phyloP scores from a whole-genome alignment of 306 rosid genomes.

The Medicago arabica region DNA sequence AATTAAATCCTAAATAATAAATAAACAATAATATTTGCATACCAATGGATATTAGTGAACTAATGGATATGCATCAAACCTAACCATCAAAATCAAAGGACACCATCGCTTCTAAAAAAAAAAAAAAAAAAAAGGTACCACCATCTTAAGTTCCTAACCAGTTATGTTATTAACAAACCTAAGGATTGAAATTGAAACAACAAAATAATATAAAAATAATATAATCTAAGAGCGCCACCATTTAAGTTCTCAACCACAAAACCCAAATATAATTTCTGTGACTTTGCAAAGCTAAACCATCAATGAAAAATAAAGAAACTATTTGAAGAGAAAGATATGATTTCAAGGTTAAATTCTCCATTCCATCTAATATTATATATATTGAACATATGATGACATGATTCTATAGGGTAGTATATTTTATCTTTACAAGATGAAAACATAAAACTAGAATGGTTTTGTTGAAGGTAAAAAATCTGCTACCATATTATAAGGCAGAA shows the following conservation, averaged over 20 bases:
- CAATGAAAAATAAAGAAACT: too few species aligned
- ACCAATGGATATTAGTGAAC: not conserved
- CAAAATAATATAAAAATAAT: too few species aligned
- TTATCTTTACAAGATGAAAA: slow-evolving; percentile 60
- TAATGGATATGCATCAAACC: slow-evolving; percentile 12
- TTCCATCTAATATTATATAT: slow-evolving; percentile 53
- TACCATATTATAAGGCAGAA: not conserved
- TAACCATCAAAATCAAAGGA: not conserved
- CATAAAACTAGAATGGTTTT: slow-evolving; percentile 38
- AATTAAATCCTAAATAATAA: slow-evolving; percentile 1
- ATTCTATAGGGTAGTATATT: slow-evolving; percentile 43
- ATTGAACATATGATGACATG: slow-evolving; percentile 50
- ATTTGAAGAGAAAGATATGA: slow-evolving; percentile 30
- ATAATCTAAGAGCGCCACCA: not conserved
- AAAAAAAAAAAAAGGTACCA: too few species aligned
- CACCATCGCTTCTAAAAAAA: too few species aligned
- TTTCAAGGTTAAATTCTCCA: slow-evolving; percentile 48
- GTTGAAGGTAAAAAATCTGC: slow-evolving; percentile 41
- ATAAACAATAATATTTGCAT: not conserved
- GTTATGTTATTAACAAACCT: too few species aligned
- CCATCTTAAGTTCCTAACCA: too few species aligned
- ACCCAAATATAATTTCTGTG: too few species aligned
- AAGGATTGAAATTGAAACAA: too few species aligned
- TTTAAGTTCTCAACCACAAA: not conserved
- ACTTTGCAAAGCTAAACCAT: too few species aligned